A percentile compares a stretch with the other conserved stretches of the same genome.
phyloP scores from a whole-genome alignment of 2,329 filamentous ascomycete genomes.

The Kalaharituber pfeilii region DNA sequence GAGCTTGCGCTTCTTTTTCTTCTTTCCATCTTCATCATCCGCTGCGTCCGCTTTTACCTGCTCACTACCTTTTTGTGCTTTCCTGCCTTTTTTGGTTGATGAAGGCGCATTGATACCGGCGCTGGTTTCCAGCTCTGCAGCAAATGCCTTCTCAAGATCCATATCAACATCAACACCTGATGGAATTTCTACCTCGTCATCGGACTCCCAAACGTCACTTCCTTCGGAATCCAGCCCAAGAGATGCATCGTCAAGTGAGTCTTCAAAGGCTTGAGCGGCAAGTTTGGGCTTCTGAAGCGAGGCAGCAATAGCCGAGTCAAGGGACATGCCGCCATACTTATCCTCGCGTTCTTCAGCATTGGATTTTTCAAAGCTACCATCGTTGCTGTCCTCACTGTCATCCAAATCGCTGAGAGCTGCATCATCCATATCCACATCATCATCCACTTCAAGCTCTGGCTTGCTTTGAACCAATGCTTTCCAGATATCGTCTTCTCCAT shows the following conservation, averaged over 20 bases:
- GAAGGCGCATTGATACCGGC: constrained; percentile 23
- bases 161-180: constrained; percentile 39
- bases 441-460: constrained; percentile 55
- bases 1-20: constrained; percentile 61
- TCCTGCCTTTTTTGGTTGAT: constrained; percentile 25
- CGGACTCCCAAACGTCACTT: constrained; percentile 17
- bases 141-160: constrained; percentile 30
- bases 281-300: constrained; percentile 20
- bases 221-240: constrained; percentile 25
- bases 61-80: constrained; percentile 11
- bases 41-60: constrained; percentile 21
- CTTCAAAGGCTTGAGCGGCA: constrained; percentile 32
- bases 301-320: constrained; percentile 8
- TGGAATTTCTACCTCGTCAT: constrained; percentile 28
- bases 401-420: constrained; percentile 34
- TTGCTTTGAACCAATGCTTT: constrained; percentile 68
- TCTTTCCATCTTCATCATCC: constrained; percentile 28
- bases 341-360: constrained; percentile 33
- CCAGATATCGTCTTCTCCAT: constrained; percentile 65
- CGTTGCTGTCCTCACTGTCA: constrained; percentile 32
- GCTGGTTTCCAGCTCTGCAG: constrained; percentile 23
- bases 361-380: constrained; percentile 28
- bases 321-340: constrained; percentile 26
- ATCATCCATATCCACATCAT: constrained; percentile 34
- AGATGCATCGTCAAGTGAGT: constrained; percentile 26